Conservation (phyloP, 2,329 filamentous ascomycete genomes). For the Penicillium griseofulvum region DNA sequence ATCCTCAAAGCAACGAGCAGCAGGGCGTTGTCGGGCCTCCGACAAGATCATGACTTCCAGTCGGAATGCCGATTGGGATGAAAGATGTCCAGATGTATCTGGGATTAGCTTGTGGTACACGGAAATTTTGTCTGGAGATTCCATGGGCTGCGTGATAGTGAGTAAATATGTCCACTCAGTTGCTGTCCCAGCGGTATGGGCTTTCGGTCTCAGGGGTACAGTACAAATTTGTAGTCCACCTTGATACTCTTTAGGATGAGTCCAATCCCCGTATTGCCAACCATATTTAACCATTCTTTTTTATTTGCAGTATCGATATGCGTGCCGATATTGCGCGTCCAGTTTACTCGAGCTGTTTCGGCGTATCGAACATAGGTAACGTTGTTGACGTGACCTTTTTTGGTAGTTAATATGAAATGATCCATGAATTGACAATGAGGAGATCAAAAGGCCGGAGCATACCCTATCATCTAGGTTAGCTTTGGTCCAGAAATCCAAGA, state of each 20-base stretch:
- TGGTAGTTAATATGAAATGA: background rate
- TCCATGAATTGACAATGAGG: background rate
- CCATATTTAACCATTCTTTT: conserved; percentile 65
- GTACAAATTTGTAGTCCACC: conserved; percentile 82
- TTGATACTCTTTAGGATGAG: conserved; percentile 77
- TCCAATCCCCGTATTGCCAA: conserved; percentile 64
- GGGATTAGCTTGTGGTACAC: conserved; percentile 74
- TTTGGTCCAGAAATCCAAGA: background rate
- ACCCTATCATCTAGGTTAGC: conserved; percentile 27
- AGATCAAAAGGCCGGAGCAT: conserved; percentile 6
- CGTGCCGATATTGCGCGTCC: conserved; percentile 67
- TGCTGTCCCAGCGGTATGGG: background rate
- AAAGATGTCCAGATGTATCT: conserved; percentile 44
- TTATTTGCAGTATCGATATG: conserved; percentile 61
- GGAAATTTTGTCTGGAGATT: conserved; percentile 75
- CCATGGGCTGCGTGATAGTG: conserved; percentile 64
- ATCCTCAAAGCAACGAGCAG: conserved; percentile 74
- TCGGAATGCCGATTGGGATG: conserved; percentile 34
- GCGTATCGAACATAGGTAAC: conserved; percentile 80
- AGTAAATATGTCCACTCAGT: background rate
- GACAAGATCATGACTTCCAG: conserved; percentile 68
- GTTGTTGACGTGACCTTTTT: conserved; percentile 77
- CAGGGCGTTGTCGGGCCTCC: conserved; percentile 68
- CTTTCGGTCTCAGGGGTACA: background rate
- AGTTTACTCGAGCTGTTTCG: conserved; percentile 77